Conservation (phyloP, 805 yeast genomes). For the Suhomyces vadensis region DNA sequence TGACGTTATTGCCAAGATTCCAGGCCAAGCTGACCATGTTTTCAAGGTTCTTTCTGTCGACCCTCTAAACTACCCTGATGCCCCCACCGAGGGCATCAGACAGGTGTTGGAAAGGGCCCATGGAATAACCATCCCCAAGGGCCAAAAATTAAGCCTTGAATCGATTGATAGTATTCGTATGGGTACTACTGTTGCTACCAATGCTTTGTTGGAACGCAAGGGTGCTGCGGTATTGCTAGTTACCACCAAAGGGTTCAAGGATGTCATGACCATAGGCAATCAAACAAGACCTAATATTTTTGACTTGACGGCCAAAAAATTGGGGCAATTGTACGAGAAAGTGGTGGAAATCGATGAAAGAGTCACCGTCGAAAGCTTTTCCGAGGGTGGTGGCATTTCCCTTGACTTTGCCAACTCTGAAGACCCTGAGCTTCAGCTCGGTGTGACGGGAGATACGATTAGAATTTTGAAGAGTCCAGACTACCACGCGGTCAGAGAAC, state of each 20-base stretch:
- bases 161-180: constrained; percentile 69
- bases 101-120: constrained; percentile 66
- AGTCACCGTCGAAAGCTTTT: constrained; percentile 71
- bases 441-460: constrained; percentile 36
- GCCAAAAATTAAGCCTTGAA: constrained; percentile 56
- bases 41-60: constrained; percentile 86
- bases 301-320: constrained; percentile 72
- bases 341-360: constrained; percentile 90
- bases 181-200: constrained; percentile 97
- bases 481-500: constrained; percentile 19
- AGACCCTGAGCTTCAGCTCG: constrained; percentile 35
- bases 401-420: constrained; percentile 18
- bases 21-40: constrained; percentile 57
- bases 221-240: constrained; percentile 86
- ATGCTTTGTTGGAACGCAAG: constrained; percentile 88
- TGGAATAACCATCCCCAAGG: constrained; percentile 56
- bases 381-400: constrained; percentile 63
- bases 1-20: constrained; percentile 58
- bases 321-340: constrained; percentile 66
- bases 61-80: constrained; percentile 83
- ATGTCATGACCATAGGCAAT: constrained; percentile 80
- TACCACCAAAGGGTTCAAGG: constrained; percentile 87
- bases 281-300: constrained; percentile 91
- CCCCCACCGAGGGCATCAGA: constrained; percentile 90
- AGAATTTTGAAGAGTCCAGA: constrained; percentile 35